phyloP scores from a whole-genome alignment of 345 rosid genomes.

The Geranium rotundifolium region DNA sequence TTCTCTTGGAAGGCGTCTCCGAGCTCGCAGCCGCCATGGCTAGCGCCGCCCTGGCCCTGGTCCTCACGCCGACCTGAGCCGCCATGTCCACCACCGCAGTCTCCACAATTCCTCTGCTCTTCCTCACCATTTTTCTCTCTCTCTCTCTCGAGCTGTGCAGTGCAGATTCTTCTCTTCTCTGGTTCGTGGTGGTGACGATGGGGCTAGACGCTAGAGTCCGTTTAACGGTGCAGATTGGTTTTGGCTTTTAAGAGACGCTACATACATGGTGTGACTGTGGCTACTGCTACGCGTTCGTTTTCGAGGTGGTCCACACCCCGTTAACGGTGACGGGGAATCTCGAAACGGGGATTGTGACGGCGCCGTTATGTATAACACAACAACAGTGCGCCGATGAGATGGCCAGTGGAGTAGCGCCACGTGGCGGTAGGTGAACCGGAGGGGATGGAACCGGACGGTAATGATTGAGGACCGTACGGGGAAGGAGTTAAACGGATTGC shows the following conservation, averaged over 20 bases:
- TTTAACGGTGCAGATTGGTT: constrained; percentile 33
- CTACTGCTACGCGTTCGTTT: neutral
- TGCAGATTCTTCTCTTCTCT: neutral
- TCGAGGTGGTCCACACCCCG: constrained; percentile 36
- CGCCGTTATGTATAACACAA: constrained; percentile 45
- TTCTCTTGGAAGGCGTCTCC: constrained; percentile 11
- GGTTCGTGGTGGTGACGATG: constrained; percentile 6
- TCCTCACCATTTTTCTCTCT: constrained; percentile 29
- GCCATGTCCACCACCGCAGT: constrained; percentile 9
- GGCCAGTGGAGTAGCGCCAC: neutral
- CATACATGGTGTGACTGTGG: too few species aligned
- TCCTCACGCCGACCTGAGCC: constrained; percentile 26
- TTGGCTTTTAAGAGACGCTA: constrained; percentile 5
- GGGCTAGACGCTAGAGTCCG: neutral
- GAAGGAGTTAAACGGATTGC: too few species aligned
- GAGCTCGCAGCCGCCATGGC: constrained; percentile 10
- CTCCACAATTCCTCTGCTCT: constrained; percentile 17
- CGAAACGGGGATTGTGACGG: constrained; percentile 63
- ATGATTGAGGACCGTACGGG: neutral
- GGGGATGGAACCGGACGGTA: neutral
- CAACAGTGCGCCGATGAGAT: neutral
- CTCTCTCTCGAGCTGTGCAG: too few species aligned
- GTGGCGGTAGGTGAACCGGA: neutral
- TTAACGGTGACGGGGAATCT: constrained; percentile 51
- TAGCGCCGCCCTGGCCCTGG: constrained; percentile 19